phyloP scores from a whole-genome alignment of 352 stramenopile genomes.

The Halophytophthora batemanensis region DNA sequence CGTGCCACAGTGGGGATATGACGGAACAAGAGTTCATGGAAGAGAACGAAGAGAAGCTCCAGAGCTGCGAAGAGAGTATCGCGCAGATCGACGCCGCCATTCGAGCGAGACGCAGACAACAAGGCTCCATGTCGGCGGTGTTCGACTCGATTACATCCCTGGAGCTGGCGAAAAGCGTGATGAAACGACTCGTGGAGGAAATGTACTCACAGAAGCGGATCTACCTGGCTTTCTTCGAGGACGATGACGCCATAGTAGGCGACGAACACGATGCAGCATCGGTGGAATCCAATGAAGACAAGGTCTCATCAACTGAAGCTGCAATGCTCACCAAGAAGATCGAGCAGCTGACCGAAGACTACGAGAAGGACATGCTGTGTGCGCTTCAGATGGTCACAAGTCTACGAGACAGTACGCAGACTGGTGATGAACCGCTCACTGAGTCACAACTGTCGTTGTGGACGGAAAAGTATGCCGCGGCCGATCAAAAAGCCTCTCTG shows the following conservation, averaged over 20 bases:
- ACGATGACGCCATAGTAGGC: conserved; percentile 14
- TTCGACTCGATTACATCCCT: conserved; percentile 48
- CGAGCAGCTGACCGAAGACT: conserved; percentile 21
- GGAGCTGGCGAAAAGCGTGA: conserved; percentile 40
- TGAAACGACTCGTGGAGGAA: conserved; percentile 47
- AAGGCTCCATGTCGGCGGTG: conserved; percentile 25
- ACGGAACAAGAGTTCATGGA: conserved; percentile 54
- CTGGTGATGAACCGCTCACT: conserved; percentile 1
- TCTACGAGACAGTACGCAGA: conserved; percentile 18
- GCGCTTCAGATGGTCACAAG: conserved; percentile 35
- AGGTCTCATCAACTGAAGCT: conserved; percentile 6
- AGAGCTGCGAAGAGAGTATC: conserved; percentile 59
- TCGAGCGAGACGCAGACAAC: conserved; percentile 13
- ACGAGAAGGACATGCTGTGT: conserved; percentile 32
- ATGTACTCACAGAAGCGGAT: conserved; percentile 54
- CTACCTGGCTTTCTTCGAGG: conserved; percentile 29
- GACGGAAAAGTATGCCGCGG: conserved; percentile 14
- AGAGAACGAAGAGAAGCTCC: conserved; percentile 50
- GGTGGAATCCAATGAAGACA: conserved; percentile 1
- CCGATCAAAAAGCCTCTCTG: conserved; percentile 12
- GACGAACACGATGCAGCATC: neutral
- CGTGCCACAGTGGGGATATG: conserved; percentile 24
- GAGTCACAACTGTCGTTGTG: conserved; percentile 12
- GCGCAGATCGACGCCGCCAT: conserved; percentile 46
- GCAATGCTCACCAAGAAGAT: conserved; percentile 21